Conservation (phyloP, 2,329 filamentous ascomycete species). For the Talaromyces funiculosus region DNA sequence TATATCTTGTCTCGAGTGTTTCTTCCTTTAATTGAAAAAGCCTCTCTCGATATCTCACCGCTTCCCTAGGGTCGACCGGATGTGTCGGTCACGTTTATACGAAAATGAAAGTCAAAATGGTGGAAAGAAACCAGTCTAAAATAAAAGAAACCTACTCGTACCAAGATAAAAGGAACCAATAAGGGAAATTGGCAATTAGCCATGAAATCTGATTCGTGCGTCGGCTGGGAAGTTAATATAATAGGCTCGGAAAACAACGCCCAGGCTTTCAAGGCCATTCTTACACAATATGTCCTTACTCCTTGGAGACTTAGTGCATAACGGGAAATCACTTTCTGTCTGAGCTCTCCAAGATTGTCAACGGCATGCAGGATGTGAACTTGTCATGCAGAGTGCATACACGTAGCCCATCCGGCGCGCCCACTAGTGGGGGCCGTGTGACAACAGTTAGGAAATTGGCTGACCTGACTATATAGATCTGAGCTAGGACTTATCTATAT, state of each 20-base stretch:
- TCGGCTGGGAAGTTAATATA: not conserved
- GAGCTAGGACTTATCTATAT: not conserved
- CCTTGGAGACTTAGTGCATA: not conserved
- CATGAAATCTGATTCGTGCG: constrained; percentile 4
- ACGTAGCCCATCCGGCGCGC: not conserved
- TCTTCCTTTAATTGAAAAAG: too few relatives aligned
- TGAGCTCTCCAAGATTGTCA: not conserved
- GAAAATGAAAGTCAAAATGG: not conserved
- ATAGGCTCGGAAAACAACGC: not conserved
- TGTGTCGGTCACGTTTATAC: not conserved
- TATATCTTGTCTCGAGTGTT: too few relatives aligned
- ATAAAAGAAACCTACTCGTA: not conserved
- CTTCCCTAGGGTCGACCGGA: not conserved
- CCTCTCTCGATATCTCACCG: not conserved
- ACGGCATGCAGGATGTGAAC: not conserved
- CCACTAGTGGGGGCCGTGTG: not conserved
- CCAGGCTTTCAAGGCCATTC: not conserved
- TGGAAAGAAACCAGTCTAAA: not conserved
- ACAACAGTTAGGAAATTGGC: not conserved
- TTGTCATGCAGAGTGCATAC: constrained; percentile 2
- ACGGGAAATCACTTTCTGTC: not conserved
- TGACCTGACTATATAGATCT: not conserved
- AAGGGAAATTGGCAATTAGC: not conserved
- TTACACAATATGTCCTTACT: not conserved
- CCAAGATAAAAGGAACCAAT: not conserved